Base-by-base conservation (phyloP, 139 green algal genomes). In the Tetratostichococcus sp. region DNA sequence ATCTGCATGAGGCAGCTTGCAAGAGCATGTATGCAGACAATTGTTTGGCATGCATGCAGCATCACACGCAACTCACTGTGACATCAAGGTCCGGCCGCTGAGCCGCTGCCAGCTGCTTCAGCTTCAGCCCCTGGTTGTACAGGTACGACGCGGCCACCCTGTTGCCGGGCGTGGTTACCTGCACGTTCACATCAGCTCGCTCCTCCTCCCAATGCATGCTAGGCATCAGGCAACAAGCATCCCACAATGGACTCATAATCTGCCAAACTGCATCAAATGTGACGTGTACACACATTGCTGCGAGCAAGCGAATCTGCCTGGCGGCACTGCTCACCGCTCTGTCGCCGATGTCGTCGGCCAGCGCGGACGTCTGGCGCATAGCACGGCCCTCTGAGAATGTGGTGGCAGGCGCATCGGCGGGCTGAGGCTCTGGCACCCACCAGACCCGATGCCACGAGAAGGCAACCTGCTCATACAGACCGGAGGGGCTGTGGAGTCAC, bases 301-400 rank as follows among this genome's bases (percentile, higher is more conserved):
- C n/a, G n/a, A n/a, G n/a, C n/a, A n/a, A n/a, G n/a, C n/a, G n/a
- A n/a, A n/a, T n/a, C n/a, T n/a, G n/a, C n/a, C n/a, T n/a, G n/a
- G n/a, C n/a, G n/a, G n/a, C n/a, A n/a, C n/a, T n/a, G n/a, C n/a
- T 66, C 68, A 83, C 84, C 79, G 80, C 77, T 25, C 86, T 70
- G 39, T 90, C 58, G 8, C 79, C 79, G 30, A 93, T 85, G 21
- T 72, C 72, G 0, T 77, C 76, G n/a, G 83, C 80, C 65, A 93
- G 72, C 1, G 66, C 19, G 3, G 59, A 5, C 26, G 84, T 72
- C 58, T 86, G 81, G 39, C 62, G 34, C 72, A 87, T 68, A 1
- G 84, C 88, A 0, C 87, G 76, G 0, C 67, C 83, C 75, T 93
- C 88, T 4, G 83, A 85, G 75, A 93, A 93, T 8, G 70, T 30